Evolutionary conservation across 2,329 filamentous ascomycete genomes (phyloP).

Genomic region (Alternaria gansuensis): DNA sequence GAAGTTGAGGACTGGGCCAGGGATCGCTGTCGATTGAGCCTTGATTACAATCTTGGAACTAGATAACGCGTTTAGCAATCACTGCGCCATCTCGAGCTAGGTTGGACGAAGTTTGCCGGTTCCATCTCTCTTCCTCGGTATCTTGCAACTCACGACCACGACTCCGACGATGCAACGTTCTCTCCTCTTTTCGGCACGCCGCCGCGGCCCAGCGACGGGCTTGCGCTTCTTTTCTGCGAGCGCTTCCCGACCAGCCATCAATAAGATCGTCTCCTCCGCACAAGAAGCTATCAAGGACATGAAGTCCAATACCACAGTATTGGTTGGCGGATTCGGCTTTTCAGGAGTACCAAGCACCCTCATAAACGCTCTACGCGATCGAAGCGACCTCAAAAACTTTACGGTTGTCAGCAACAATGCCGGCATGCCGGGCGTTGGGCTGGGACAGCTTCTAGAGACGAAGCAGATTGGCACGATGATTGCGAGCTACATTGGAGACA

Average conservation of each 20-base stretch:
- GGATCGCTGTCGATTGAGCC: slow-evolving; percentile 14
- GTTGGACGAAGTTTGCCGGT: background rate
- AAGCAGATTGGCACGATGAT: slow-evolving; percentile 77
- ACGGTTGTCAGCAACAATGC: slow-evolving; percentile 86
- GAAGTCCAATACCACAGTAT: slow-evolving; percentile 49
- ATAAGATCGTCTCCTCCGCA: slow-evolving; percentile 53
- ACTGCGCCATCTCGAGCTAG: background rate
- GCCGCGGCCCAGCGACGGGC: slow-evolving; percentile 37
- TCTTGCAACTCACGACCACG: background rate
- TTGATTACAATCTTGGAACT: slow-evolving; percentile 1
- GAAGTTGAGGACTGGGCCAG: slow-evolving; percentile 20
- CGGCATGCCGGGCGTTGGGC: slow-evolving; percentile 72
- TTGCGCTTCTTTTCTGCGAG: slow-evolving; percentile 50
- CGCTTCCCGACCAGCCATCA: slow-evolving; percentile 47
- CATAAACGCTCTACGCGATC: slow-evolving; percentile 52
- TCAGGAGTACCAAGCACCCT: slow-evolving; percentile 53
- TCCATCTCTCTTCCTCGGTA: background rate
- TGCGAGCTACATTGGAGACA: slow-evolving; percentile 78
- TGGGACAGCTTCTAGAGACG: slow-evolving; percentile 72
- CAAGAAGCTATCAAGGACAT: slow-evolving; percentile 53
- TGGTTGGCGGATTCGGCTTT: slow-evolving; percentile 53
- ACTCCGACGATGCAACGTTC: slow-evolving; percentile 46
- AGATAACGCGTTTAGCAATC: background rate
- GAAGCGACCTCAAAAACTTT: slow-evolving; percentile 56
- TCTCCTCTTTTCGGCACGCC: slow-evolving; percentile 47